Evolutionary conservation across 2,329 filamentous ascomycete genomes (phyloP).

Genomic region (Cercospora berteroae): DNA sequence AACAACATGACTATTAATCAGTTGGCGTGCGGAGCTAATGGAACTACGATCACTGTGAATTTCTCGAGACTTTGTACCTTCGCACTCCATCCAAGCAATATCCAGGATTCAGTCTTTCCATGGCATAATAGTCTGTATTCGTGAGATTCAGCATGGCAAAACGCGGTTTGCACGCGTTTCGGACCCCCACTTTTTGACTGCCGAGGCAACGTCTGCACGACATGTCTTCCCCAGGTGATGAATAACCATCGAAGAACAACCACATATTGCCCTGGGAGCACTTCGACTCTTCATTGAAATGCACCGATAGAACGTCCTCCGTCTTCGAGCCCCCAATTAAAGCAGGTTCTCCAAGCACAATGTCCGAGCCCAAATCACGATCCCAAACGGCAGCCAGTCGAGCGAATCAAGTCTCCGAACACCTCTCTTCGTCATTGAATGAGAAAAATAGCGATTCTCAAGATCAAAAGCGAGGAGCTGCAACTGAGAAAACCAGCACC

Average conservation of each 20-base stretch:
- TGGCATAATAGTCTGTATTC: no score
- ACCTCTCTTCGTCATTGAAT: conserved; percentile 21
- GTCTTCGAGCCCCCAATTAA: background rate
- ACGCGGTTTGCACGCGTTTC: background rate
- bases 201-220: background rate
- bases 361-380: conserved; percentile 3
- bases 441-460: background rate
- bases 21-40: no score
- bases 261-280: background rate
- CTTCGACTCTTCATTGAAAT: background rate
- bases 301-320: no score
- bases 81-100: no score
- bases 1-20: no score
- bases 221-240: background rate
- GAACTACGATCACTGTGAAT: no score
- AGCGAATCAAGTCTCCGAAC: conserved; percentile 33
- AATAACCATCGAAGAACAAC: background rate
- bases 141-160: no score
- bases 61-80: no score
- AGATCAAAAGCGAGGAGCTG: conserved; percentile 41
- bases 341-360: background rate
- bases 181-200: background rate
- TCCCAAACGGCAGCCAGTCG: conserved; percentile 27
- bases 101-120: no score
- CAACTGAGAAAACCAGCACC: conserved; percentile 28